phyloP scores from a whole-genome alignment of 2,329 filamentous ascomycete species.

The Myriosclerotinia duriaeana region DNA sequence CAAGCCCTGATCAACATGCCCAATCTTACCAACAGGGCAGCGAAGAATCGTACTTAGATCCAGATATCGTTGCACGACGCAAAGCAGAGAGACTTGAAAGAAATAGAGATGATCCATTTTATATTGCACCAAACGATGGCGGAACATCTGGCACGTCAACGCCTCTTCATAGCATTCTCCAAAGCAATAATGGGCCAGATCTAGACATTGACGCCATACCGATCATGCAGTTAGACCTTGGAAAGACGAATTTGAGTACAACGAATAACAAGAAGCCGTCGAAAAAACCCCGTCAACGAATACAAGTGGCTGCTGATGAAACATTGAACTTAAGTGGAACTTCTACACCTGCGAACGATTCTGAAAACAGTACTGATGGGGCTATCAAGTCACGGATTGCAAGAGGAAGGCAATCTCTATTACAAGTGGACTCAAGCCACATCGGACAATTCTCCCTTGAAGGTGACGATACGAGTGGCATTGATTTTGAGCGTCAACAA shows the following conservation, averaged over 20 bases:
- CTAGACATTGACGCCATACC: conserved; percentile 94
- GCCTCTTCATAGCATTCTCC: conserved; percentile 74
- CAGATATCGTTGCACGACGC: conserved; percentile 70
- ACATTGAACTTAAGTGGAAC: conserved; percentile 58
- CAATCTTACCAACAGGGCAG: conserved; percentile 59
- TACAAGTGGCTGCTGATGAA: conserved; percentile 72
- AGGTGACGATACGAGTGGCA: conserved; percentile 45
- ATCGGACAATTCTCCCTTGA: conserved; percentile 72
- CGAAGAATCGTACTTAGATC: conserved; percentile 67
- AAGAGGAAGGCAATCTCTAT: conserved; percentile 61
- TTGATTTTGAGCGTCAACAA: conserved; percentile 64
- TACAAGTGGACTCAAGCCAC: conserved; percentile 85
- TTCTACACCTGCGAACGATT: conserved; percentile 53
- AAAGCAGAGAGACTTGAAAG: conserved; percentile 76
- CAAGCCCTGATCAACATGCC: conserved; percentile 47
- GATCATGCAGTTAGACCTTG: conserved; percentile 87
- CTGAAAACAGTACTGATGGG: conserved; percentile 52
- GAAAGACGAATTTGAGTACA: conserved; percentile 45
- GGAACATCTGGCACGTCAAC: conserved; percentile 64
- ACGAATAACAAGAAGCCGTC: conserved; percentile 40
- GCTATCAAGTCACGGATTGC: conserved; percentile 49
- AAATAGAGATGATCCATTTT: conserved; percentile 92
- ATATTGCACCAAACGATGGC: conserved; percentile 63
- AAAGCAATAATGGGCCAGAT: conserved; percentile 70
- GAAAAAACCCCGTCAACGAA: conserved; percentile 54